phyloP scores from a whole-genome alignment of 179 eudicot genomes.

The Heliamphora pulchella region DNA sequence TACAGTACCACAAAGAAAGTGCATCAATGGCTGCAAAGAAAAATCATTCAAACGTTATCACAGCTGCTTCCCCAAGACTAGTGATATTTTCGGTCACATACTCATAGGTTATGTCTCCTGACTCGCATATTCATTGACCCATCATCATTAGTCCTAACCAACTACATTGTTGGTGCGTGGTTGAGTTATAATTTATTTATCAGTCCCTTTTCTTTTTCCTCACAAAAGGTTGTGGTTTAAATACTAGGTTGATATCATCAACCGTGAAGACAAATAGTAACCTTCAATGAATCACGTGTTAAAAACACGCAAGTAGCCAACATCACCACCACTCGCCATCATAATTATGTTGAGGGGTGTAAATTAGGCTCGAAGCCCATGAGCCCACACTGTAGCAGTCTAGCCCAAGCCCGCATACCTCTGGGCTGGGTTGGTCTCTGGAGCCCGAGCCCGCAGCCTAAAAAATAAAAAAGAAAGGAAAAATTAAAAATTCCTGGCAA shows the following conservation, averaged over 20 bases:
- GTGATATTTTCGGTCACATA: background rate
- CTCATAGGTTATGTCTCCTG: background rate
- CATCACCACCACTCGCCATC: too few species aligned
- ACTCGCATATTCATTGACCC: too few species aligned
- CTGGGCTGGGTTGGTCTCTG: too few species aligned
- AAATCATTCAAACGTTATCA: background rate
- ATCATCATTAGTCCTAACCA: background rate
- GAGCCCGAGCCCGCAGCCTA: too few species aligned
- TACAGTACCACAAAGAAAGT: background rate
- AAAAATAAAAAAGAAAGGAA: too few species aligned
- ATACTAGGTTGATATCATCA: slow-evolving; percentile 3
- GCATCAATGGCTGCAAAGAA: background rate
- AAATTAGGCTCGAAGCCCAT: too few species aligned
- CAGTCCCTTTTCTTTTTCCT: background rate
- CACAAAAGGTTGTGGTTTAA: slow-evolving; percentile 9
- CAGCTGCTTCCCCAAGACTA: background rate
- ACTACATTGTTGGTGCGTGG: background rate
- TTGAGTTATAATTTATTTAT: background rate
- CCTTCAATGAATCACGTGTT: too few species aligned
- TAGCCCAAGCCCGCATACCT: too few species aligned
- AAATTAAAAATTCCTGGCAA: too few species aligned
- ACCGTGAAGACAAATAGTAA: background rate
- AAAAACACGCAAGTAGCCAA: too few species aligned
- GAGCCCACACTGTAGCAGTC: too few species aligned
- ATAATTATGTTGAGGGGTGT: too few species aligned